Evolutionary conservation across 495 filamentous ascomycete species (phyloP), one percentile per base, ranked within the genome.

Genomic region (Hypoxylon subgilvum): DNA sequence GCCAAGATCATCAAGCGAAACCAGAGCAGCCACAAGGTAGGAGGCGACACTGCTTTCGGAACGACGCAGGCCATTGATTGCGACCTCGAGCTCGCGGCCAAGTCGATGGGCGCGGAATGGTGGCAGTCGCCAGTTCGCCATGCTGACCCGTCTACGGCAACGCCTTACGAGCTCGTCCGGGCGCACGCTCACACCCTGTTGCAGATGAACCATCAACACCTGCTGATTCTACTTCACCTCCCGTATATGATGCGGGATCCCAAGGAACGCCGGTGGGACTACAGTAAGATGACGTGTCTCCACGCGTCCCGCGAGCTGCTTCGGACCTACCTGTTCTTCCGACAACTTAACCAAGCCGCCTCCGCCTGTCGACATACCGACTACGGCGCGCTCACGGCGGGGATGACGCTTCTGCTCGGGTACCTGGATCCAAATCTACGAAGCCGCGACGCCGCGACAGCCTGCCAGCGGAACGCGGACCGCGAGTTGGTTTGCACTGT

Each of bases 141-240:
- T 19, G 10, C 61, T 9, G 55, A 70, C 42, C 16, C 28, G 39
- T 47, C 39, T 32, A 61, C 50, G 14, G 53, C 31, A 38, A 48
- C 31, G 1, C 52, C 38, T 19, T 25, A 0, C 12, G 52, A 52
- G 53, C 65, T 56, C 14, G 50, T 49, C 31, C 59, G 56, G 4
- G 61, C 63, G 28, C 60, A 73, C 25, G 47, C 48, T 5, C 74
- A 65, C 9, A 25, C 21, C 25, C 21, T 76, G 63, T 52, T 68
- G 8, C 79, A 83, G 47, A 73, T 81, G 52, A 75, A 79, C 57
- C 76, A 75, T 39, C 69, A 72, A 61, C 69, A 77, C 46, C 67
- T 79, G 3, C 62, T 72, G 31, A 70, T 74, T 35, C 66, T 79
- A 3, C 59, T 76, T 0, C 78, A 81, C 53, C 69, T 81, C 10